A percentile compares a stretch with the other conserved stretches of the same genome.
phyloP scores from a whole-genome alignment of 2,329 filamentous ascomycete species.

The Arachnomyces sp. region DNA sequence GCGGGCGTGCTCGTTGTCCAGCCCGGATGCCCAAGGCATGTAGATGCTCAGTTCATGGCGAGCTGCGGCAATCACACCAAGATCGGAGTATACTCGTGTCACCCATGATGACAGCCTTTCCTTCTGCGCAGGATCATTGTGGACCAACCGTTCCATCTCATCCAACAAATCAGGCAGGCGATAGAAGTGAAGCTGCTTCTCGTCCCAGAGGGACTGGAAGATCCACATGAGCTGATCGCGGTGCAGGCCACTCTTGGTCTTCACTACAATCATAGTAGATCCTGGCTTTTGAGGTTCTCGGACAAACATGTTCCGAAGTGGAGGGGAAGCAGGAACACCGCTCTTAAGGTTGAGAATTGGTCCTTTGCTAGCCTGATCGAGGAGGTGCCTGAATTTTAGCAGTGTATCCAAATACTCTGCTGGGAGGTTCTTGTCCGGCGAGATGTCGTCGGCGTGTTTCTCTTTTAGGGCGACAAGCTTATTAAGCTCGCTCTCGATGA shows the following conservation, averaged over 20 bases:
- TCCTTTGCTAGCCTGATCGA: slow-evolving; percentile 26
- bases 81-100: slow-evolving; percentile 31
- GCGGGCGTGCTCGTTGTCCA: slow-evolving; percentile 20
- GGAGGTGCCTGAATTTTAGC: slow-evolving; percentile 33
- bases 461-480: slow-evolving; percentile 21
- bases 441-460: slow-evolving; percentile 27
- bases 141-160: slow-evolving; percentile 41
- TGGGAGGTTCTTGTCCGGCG: slow-evolving; percentile 26
- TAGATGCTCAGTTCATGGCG: slow-evolving; percentile 38
- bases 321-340: slow-evolving; percentile 32
- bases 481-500: slow-evolving; percentile 26
- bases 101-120: slow-evolving; percentile 32
- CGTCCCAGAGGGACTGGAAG: slow-evolving; percentile 32
- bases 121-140: slow-evolving; percentile 27
- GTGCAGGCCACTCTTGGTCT: slow-evolving; percentile 2
- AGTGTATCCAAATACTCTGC: slow-evolving; percentile 32
- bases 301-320: slow-evolving; percentile 29
- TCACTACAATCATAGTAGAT: slow-evolving; percentile 16
- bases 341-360: slow-evolving; percentile 21
- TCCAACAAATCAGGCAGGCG: slow-evolving; percentile 36
- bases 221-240: slow-evolving; percentile 29
- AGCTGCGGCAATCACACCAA: slow-evolving; percentile 40
- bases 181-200: slow-evolving; percentile 25
- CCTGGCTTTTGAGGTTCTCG: slow-evolving; percentile 19
- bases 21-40: slow-evolving; percentile 38